phyloP scores from a whole-genome alignment of 208 protist species.

The Acanthamoeba lenticulata region DNA sequence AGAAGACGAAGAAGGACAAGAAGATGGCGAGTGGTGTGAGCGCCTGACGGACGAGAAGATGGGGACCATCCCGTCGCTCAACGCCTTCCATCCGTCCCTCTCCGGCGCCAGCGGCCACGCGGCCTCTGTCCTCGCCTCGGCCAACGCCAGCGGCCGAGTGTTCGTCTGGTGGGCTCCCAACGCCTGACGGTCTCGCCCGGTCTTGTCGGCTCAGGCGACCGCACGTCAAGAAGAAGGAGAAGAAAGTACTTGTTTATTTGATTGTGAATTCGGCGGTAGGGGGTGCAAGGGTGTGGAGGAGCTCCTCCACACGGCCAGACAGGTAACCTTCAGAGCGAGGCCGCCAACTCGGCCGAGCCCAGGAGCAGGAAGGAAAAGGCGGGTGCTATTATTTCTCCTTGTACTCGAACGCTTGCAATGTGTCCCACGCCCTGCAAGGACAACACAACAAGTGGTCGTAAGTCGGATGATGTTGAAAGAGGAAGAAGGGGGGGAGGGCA shows the following conservation, averaged over 20 bases:
- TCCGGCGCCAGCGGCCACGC: neutral
- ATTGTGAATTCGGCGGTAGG: no score
- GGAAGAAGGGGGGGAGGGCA: neutral
- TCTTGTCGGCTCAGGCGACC: no score
- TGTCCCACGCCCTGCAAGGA: neutral
- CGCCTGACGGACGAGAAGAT: neutral
- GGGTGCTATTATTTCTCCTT: constrained; percentile 5
- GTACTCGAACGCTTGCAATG: neutral
- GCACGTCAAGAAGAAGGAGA: no score
- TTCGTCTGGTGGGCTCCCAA: neutral
- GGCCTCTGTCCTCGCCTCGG: neutral
- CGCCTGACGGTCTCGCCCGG: no score
- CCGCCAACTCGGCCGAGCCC: no score
- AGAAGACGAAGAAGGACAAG: no score
- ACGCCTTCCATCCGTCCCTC: neutral
- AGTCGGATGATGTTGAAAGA: neutral
- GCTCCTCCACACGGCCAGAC: no score
- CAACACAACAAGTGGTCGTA: neutral
- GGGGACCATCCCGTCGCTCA: neutral
- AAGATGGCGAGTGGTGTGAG: neutral
- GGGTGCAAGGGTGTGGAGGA: no score
- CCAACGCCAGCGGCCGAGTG: neutral
- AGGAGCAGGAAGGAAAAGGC: no score
- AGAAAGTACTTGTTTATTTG: no score
- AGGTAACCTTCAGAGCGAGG: no score